phyloP scores from a whole-genome alignment of 345 rosid genomes.

The Ailanthus altissimus region DNA sequence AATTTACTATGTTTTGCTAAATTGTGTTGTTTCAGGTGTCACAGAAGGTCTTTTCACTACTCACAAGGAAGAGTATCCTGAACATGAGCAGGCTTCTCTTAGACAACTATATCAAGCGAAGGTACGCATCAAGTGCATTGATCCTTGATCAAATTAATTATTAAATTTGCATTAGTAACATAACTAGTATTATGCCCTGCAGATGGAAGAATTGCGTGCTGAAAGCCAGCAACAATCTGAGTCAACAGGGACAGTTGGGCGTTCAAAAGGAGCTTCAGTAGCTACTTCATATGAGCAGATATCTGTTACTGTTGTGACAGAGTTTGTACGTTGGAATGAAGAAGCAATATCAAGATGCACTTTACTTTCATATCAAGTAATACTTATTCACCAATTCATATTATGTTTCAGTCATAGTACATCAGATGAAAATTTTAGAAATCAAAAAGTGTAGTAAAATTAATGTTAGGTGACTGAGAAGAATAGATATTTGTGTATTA shows the following conservation, averaged over 20 bases:
- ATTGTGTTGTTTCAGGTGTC: conserved; percentile 57
- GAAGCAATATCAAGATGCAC: conserved; percentile 97
- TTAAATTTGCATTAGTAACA: conserved; percentile 15
- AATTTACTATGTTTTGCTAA: background rate
- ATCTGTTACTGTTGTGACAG: conserved; percentile 97
- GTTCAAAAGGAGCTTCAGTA: conserved; percentile 85
- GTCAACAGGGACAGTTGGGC: conserved; percentile 88
- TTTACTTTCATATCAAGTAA: conserved; percentile 86
- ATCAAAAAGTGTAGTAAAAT: background rate
- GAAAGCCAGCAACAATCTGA: conserved; percentile 75
- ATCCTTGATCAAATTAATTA: conserved; percentile 18
- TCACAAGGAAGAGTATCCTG: conserved; percentile 97
- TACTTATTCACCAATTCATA: conserved; percentile 15
- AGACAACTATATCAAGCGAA: conserved; percentile 84
- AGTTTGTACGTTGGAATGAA: conserved; percentile 97
- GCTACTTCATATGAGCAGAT: conserved; percentile 83
- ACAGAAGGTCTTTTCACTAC: conserved; percentile 89
- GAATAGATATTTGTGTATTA: background rate
- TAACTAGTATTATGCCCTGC: conserved; percentile 31
- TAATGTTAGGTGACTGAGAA: background rate
- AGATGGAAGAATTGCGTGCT: conserved; percentile 92
- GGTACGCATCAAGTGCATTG: conserved; percentile 42
- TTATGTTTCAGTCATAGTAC: conserved; percentile 1
- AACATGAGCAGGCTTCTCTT: conserved; percentile 91
- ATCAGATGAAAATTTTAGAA: background rate